Conservation (phyloP, 1,139 yeast species). For the Debaryomycetaceae sp. region DNA sequence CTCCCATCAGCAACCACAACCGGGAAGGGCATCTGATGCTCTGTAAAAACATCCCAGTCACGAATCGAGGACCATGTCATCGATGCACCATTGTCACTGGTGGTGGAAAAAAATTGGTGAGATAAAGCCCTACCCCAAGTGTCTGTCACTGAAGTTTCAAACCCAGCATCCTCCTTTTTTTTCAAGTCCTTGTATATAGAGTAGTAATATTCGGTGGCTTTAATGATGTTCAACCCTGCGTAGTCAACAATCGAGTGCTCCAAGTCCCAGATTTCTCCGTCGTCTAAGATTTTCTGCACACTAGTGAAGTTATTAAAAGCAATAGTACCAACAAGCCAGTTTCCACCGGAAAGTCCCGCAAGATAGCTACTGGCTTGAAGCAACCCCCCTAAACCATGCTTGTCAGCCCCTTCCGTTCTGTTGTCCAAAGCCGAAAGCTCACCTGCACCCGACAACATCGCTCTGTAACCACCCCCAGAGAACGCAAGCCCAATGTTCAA, state of each 20-base stretch:
- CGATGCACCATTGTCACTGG: slow-evolving; percentile 26
- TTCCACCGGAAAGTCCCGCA: slow-evolving; percentile 44
- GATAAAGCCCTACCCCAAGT: slow-evolving; percentile 45
- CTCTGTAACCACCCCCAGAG: slow-evolving; percentile 48
- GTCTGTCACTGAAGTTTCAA: slow-evolving; percentile 38
- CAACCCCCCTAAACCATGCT: slow-evolving; percentile 37
- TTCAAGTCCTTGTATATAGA: slow-evolving; percentile 24
- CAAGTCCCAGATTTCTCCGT: slow-evolving; percentile 35
- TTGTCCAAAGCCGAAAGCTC: slow-evolving; percentile 35
- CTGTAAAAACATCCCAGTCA: slow-evolving; percentile 24
- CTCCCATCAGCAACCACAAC: slow-evolving; percentile 40
- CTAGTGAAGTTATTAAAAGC: slow-evolving; percentile 39
- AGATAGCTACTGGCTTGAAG: slow-evolving; percentile 38
- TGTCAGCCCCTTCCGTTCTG: slow-evolving; percentile 36
- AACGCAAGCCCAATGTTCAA: slow-evolving; percentile 42
- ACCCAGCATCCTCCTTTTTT: slow-evolving; percentile 37
- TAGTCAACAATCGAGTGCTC: slow-evolving; percentile 40
- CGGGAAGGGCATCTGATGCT: slow-evolving; percentile 41
- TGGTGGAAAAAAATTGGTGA: slow-evolving; percentile 28
- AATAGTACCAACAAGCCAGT: slow-evolving; percentile 41
- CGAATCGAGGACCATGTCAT: slow-evolving; percentile 39
- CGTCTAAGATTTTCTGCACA: slow-evolving; percentile 29
- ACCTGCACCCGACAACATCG: slow-evolving; percentile 46
- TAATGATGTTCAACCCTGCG: slow-evolving; percentile 32
- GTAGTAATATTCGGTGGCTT: slow-evolving; percentile 32